Base-by-base conservation (phyloP, 768 basidiomycete genomes). In the Cytidiella melzeri region DNA sequence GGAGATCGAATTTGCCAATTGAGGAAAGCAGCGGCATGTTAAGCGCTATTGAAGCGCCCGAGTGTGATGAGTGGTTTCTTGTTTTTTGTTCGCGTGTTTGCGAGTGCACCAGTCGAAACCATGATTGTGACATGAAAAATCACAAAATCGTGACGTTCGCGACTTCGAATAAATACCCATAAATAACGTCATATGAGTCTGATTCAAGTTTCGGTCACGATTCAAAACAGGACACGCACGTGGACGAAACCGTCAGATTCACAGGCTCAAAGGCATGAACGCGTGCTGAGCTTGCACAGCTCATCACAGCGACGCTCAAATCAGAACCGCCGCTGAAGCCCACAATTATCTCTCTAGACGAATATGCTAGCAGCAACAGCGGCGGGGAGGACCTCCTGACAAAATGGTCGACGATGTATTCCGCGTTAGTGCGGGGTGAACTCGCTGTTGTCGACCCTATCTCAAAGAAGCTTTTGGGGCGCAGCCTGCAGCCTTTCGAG, bases 371-470 rank as follows among this genome's bases (percentile, higher is more conserved):
- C 25, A 38, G 45, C 30, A 54, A 64, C 52, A 48, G 50, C 47
- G 57, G 60, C 12, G 54, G 54, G 7, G 62, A 61, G 39, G 58
- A 59, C 37, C 61, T 64, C 43, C 50, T 62, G 24, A 53, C 58
- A 28, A 51, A 54, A 43, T 65, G 65, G 61, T 57, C 61, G 47
- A 65, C 59, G 47, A 64, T 63, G 27, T 68, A 57, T 52, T 52
- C 53, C n/a, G 64, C 61, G 5, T 28, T 66, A n/a, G 51, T n/a
- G 37, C 50, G 57, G 1, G 67, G 66, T 23, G 67, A 69, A 49
- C 56, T 61, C 25, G 60, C 44, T 0, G 56, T 55, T 1, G 57
- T 64, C 11, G 65, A 67, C 28, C 59, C 56, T 42, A 47, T 62
- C 23, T 48, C 68, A 39, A 51, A 55, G 45, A 41, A 58, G 24